Base-by-base conservation (phyloP, 1,284 basidiomycete genomes). In the Somion occarium region DNA sequence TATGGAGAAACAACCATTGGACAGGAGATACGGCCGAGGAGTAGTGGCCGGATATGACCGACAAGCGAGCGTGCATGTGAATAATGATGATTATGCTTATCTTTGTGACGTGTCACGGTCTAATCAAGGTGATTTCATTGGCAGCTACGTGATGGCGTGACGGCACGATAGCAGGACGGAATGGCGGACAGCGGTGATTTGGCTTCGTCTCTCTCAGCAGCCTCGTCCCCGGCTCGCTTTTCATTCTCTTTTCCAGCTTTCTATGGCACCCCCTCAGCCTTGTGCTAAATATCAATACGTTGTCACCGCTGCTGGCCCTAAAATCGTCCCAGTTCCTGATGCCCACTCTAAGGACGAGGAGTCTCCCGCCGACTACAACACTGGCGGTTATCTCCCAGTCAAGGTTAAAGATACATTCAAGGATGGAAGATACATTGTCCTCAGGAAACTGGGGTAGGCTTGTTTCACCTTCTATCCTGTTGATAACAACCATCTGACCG, bases 371-470 rank as follows among this genome's bases (percentile, higher is more conserved):
- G 86, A 89, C 57, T 89, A 89, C 72, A 87, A 88, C 60, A 66
- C 78, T 42, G 91, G 91, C 39, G 90, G 90, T 39, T 93, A 93
- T 76, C 80, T 92, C 46, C 81, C 80, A 27, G 78, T 90, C 49
- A 84, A 83, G 64, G 77, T 94, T 52, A 79, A 78, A 60, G 88
- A 93, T 67, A 68, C 75, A n/a, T 93, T 93, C 73, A 87, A 86
- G 62, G 75, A 86, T 58, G 83, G 79, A 51, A 79, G 90, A 47
- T 95, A 95, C 66, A 72, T 79, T 44, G 83, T 93, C 51, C 73
- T 92, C 38, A 75, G 92, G 56, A 95, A 95, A 69, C 78, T 95
- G 23, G 93, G 92, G 76, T 88, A 60, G 51, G 76, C 69, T 25
- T 22, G 52, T 54, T 48, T 38, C 49, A 34, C 30, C 7, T 15